These are phyloP conservation scores for Melaleuca alternifolia DNA, from an alignment of 345 rosid genomes.

Conservation along the genomic window DNA sequence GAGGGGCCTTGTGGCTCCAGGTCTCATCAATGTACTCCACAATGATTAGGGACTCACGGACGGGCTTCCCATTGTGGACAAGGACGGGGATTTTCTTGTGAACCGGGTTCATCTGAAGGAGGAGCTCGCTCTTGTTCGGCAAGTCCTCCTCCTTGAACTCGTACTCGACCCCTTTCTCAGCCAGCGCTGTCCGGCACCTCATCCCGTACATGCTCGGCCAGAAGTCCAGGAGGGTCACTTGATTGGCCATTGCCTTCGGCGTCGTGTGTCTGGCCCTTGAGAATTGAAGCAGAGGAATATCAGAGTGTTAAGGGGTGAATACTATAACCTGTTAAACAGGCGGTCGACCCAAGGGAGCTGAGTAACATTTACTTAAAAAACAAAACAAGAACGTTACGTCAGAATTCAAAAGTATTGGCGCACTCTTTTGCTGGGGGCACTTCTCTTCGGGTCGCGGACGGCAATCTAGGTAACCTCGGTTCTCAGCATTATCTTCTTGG, in stretches of 20 bases:
- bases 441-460: not conserved
- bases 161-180: slow-evolving; percentile 6
- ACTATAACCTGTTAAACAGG: not conserved
- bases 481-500: not conserved
- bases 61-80: not conserved
- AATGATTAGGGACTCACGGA: not conserved
- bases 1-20: not conserved
- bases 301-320: not conserved
- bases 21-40: slow-evolving; percentile 7
- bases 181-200: slow-evolving; percentile 14
- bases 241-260: not conserved
- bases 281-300: not conserved
- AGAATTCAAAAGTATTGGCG: too few species aligned
- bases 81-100: not conserved
- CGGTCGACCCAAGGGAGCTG: not conserved
- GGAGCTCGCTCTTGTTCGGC: slow-evolving; percentile 3
- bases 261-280: not conserved
- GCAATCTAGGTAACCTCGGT: not conserved
- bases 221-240: slow-evolving; percentile 6
- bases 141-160: slow-evolving; percentile 10
- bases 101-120: not conserved
- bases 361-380: not conserved
- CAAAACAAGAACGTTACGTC: not conserved
- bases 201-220: slow-evolving; percentile 20
- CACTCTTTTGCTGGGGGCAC: too few species aligned